Base-by-base conservation (phyloP, 257 asterid species). In the Salvia rosmarinus region DNA sequence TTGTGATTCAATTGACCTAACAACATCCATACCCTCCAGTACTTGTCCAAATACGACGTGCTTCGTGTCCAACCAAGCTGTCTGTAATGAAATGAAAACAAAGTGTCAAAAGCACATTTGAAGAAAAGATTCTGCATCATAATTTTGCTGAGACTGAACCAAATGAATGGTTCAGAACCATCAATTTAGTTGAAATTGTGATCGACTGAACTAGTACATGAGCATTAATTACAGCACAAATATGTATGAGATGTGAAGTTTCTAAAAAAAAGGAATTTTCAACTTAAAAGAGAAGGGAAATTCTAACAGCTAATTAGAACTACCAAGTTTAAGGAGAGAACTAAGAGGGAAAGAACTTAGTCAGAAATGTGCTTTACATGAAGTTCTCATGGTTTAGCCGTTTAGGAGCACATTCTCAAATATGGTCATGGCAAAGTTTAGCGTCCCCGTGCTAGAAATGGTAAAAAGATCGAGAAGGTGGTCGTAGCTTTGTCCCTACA, bases 41-140 rank as follows among this genome's bases (percentile, higher is more conserved):
- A 94, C 97, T 84, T 94, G 99, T 81, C 99, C 99, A 42, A 94
- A 94, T 69, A 94, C 99, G 23, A 91, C 97, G 57, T 94, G 99
- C 81, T 81, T 87, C 73, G 79, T 52, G 77, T 94, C 99, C 75
- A 94, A 82, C 99, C 99, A 94, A 2, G 95, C 77, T 17, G 99
- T 94, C 99, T 94, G 93, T 65, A 78, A 74, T 72, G 46, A 74
- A 44, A 70, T 61, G 60, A 56, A 73, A 67, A 77, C 28, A 62
- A 55, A 21, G 65, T 13, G 37, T 52, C 19, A 58, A 47, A 50
- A 71, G 7, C 35, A 49, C 47, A 63, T 49, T 28, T 2, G 14
- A 60, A 71, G 52, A 30, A 9, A 21, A 34, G 4, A 47, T 40
- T 78, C 47, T 50, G 30, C 13, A 51, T 50, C 16, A 19, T 34